A percentile compares a stretch with the other conserved stretches of the same genome.
These are phyloP conservation scores for Chrysoporthe austroafricana DNA, from an alignment of 2,329 filamentous ascomycete species.

Conservation along the genomic window DNA sequence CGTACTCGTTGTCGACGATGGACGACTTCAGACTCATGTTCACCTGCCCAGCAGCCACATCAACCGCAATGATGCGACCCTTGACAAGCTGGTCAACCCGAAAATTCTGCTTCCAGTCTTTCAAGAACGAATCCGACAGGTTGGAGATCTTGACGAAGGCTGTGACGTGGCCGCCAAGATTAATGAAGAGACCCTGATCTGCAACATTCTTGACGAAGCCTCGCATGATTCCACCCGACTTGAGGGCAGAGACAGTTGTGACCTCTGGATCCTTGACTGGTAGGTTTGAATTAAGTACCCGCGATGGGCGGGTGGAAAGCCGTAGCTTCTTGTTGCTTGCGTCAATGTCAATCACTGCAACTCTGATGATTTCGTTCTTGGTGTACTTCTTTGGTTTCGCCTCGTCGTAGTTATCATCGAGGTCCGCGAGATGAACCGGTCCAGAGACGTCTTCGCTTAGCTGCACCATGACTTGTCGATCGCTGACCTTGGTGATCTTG, in stretches of 20 bases:
- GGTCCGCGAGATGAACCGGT: constrained; percentile 79
- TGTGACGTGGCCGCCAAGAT: constrained; percentile 78
- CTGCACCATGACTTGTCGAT: constrained; percentile 83
- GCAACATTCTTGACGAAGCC: constrained; percentile 91
- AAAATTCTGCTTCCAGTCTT: constrained; percentile 93
- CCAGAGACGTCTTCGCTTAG: constrained; percentile 80
- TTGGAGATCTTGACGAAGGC: constrained; percentile 86
- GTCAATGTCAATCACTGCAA: constrained; percentile 84
- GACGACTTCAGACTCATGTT: constrained; percentile 89
- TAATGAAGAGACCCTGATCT: constrained; percentile 87
- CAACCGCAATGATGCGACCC: constrained; percentile 77
- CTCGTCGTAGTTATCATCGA: constrained; percentile 84
- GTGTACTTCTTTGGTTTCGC: constrained; percentile 75
- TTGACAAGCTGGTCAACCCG: constrained; percentile 88
- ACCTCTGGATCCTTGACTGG: constrained; percentile 83
- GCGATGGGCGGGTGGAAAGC: constrained; percentile 83
- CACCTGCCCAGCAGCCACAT: constrained; percentile 69
- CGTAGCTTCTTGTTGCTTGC: constrained; percentile 80
- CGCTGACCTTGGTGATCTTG: constrained; percentile 82
- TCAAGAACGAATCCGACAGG: constrained; percentile 86
- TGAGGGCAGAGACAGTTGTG: constrained; percentile 69
- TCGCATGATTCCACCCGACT: constrained; percentile 77
- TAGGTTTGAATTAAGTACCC: constrained; percentile 83
- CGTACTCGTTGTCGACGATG: constrained; percentile 77
- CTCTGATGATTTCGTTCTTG: constrained; percentile 85